A percentile compares a stretch with the other conserved stretches of the same genome.
phyloP scores from a whole-genome alignment of 2,329 filamentous ascomycete genomes.

The Alternaria arbusti region DNA sequence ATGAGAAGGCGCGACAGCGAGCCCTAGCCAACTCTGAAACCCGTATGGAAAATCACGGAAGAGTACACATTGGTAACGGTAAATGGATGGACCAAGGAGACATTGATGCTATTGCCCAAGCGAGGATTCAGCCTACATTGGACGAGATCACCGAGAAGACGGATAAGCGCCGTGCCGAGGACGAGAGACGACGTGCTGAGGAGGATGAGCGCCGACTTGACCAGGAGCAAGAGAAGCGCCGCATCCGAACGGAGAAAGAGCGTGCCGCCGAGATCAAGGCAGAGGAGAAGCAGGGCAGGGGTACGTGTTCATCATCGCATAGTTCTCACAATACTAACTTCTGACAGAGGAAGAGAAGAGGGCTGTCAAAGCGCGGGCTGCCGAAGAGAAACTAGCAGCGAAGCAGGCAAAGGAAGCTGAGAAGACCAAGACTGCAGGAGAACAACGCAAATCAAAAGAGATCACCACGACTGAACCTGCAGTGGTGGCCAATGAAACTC shows the following conservation, averaged over 20 bases:
- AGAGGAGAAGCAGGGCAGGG: slow-evolving; percentile 58
- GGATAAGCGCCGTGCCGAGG: slow-evolving; percentile 71
- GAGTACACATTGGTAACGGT: slow-evolving; percentile 77
- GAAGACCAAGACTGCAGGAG: slow-evolving; percentile 59
- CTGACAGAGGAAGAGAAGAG: slow-evolving; percentile 62
- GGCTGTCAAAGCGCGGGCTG: slow-evolving; percentile 55
- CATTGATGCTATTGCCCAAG: slow-evolving; percentile 78
- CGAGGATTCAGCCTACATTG: slow-evolving; percentile 79
- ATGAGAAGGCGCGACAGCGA: slow-evolving; percentile 73
- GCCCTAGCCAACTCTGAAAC: slow-evolving; percentile 70
- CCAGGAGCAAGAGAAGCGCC: slow-evolving; percentile 68
- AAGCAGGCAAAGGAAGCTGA: slow-evolving; percentile 50
- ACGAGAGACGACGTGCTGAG: slow-evolving; percentile 72
- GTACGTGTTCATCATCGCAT: slow-evolving; percentile 52
- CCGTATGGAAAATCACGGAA: slow-evolving; percentile 64
- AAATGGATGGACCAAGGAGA: slow-evolving; percentile 79
- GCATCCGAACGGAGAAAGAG: slow-evolving; percentile 63
- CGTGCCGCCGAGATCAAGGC: slow-evolving; percentile 54
- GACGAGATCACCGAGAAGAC: slow-evolving; percentile 84
- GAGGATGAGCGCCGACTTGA: slow-evolving; percentile 68
- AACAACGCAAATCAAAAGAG: slow-evolving; percentile 60
- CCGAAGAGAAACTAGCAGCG: slow-evolving; percentile 55
- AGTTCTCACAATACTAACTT: slow-evolving; percentile 19
- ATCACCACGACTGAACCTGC: slow-evolving; percentile 22
- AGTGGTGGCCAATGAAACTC: slow-evolving; percentile 5